Conservation (phyloP, 257 asterid genomes). For the Cordia subcordata region DNA sequence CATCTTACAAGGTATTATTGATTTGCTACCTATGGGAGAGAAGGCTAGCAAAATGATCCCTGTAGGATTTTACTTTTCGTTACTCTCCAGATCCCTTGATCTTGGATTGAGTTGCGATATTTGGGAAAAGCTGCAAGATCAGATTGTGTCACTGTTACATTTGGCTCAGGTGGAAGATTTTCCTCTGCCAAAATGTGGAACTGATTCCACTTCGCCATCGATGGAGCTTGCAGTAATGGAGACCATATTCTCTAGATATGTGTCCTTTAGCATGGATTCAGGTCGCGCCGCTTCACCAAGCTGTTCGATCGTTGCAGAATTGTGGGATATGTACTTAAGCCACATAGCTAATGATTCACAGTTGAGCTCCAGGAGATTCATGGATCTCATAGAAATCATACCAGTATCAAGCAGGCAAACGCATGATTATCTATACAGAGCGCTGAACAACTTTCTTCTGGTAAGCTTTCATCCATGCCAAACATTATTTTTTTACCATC, state of each 20-base stretch:
- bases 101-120: conserved; percentile 33
- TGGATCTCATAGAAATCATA: conserved; percentile 49
- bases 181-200: too few relatives aligned
- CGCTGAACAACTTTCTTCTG: conserved; percentile 43
- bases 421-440: conserved; percentile 63
- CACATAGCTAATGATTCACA: conserved; percentile 39
- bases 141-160: conserved; percentile 41
- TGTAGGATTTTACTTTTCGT: conserved; percentile 53
- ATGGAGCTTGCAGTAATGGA: conserved; percentile 37
- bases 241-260: conserved; percentile 40
- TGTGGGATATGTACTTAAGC: conserved; percentile 61
- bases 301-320: conserved; percentile 46
- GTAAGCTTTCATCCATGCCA: too few relatives aligned
- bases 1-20: conserved; percentile 41
- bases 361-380: conserved; percentile 33
- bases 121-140: conserved; percentile 43
- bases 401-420: conserved; percentile 52
- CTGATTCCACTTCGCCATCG: too few relatives aligned
- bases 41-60: conserved; percentile 49
- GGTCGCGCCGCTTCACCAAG: conserved; percentile 27
- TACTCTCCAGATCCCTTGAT: conserved; percentile 42
- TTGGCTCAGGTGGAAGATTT: conserved; percentile 51
- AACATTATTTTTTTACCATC: conserved; percentile 6
- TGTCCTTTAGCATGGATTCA: conserved; percentile 19
- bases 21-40: conserved; percentile 42